Conservation (phyloP, 2,329 filamentous ascomycete genomes). For the Fusarium acutatum region DNA sequence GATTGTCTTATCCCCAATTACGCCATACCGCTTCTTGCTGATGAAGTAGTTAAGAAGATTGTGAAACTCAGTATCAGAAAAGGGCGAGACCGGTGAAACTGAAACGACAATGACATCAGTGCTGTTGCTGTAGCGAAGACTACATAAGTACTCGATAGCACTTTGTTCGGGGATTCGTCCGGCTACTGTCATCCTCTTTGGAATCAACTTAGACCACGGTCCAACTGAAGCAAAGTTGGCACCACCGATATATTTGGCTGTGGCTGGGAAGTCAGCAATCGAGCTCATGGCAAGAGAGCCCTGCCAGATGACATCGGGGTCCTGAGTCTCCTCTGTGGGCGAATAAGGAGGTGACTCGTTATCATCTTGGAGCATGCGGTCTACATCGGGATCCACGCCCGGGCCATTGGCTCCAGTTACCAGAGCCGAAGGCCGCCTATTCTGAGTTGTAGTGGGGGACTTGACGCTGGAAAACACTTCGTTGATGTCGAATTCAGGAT, state of each 20-base stretch:
- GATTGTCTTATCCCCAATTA: slow-evolving; percentile 78
- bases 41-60: slow-evolving; percentile 89
- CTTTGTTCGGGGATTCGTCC: slow-evolving; percentile 83
- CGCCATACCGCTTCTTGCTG: slow-evolving; percentile 83
- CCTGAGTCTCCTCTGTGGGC: slow-evolving; percentile 73
- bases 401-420: slow-evolving; percentile 60
- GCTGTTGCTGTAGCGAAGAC: slow-evolving; percentile 80
- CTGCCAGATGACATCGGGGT: slow-evolving; percentile 80
- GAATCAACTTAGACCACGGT: slow-evolving; percentile 79
- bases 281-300: slow-evolving; percentile 80
- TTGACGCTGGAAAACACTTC: slow-evolving; percentile 86
- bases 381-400: slow-evolving; percentile 86
- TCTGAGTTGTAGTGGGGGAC: slow-evolving; percentile 68
- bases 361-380: slow-evolving; percentile 84
- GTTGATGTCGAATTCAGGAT: slow-evolving; percentile 80
- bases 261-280: slow-evolving; percentile 77
- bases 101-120: slow-evolving; percentile 87
- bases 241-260: slow-evolving; percentile 85
- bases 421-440: slow-evolving; percentile 59
- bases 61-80: slow-evolving; percentile 71
- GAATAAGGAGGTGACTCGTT: slow-evolving; percentile 85
- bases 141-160: slow-evolving; percentile 90
- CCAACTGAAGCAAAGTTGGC: slow-evolving; percentile 75
- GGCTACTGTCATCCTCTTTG: slow-evolving; percentile 73
- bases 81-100: slow-evolving; percentile 70